Percentiles rank a stretch among this genome's conserved stretches.
Evolutionary conservation across 352 stramenopile species (phyloP).

Genomic region (Porosira glacialis): DNA sequence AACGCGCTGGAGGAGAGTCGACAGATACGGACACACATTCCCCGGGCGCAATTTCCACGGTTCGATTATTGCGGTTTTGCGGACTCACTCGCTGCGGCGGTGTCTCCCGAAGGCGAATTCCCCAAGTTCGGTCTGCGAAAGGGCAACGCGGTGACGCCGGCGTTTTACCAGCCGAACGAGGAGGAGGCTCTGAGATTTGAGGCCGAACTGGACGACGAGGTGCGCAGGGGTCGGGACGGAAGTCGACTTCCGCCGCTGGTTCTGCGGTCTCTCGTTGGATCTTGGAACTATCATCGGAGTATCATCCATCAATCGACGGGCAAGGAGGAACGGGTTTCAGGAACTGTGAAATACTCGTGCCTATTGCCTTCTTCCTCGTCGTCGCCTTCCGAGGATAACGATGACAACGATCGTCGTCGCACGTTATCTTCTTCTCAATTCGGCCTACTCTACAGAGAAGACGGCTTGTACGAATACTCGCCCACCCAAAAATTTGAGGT

Average conservation of each 20-base stretch:
- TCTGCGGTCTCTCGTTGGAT: constrained; percentile 54
- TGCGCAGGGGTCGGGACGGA: constrained; percentile 35
- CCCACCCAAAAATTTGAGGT: constrained; percentile 56
- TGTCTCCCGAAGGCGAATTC: constrained; percentile 21
- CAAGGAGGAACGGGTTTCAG: constrained; percentile 32
- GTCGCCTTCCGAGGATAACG: neutral
- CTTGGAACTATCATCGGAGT: constrained; percentile 53
- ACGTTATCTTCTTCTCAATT: constrained; percentile 1
- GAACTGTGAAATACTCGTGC: constrained; percentile 43
- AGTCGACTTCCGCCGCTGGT: constrained; percentile 49
- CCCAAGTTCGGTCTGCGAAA: constrained; percentile 20
- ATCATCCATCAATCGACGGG: constrained; percentile 51
- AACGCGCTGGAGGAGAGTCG: constrained; percentile 35
- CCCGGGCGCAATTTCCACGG: constrained; percentile 60
- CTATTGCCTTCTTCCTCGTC: too few species aligned
- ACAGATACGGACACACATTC: constrained; percentile 41
- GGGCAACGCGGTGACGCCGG: constrained; percentile 45
- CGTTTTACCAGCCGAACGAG: constrained; percentile 61
- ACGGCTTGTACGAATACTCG: constrained; percentile 60
- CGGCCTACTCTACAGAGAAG: constrained; percentile 57
- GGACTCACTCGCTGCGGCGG: constrained; percentile 47
- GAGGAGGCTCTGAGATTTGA: constrained; percentile 19
- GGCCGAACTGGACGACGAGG: constrained; percentile 40
- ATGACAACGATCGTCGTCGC: constrained; percentile 2
- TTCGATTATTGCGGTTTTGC: constrained; percentile 62